Conservation (phyloP, 106 monocot genomes). For the Dendrobium huoshanense region DNA sequence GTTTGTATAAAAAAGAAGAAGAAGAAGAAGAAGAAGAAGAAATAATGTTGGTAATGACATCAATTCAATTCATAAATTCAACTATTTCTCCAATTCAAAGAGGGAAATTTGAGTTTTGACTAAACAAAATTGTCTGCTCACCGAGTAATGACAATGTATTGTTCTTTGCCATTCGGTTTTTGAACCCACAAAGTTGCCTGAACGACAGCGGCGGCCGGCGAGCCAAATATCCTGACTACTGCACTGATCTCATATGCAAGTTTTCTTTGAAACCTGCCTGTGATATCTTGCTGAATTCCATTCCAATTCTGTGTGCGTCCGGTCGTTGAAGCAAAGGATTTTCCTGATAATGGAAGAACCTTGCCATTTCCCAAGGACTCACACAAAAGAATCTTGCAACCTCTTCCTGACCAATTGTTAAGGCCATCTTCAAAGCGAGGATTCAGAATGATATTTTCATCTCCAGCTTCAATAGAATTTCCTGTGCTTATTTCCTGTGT, state of each 20-base stretch:
- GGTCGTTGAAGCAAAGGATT: slow-evolving; percentile 49
- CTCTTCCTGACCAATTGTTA: slow-evolving; percentile 67
- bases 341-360: slow-evolving; percentile 45
- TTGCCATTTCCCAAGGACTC: slow-evolving; percentile 52
- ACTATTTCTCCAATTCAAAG: no score
- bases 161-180: slow-evolving; percentile 58
- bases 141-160: slow-evolving; percentile 68
- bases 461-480: slow-evolving; percentile 8
- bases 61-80: no score
- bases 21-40: not conserved
- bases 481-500: not conserved
- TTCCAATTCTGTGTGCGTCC: slow-evolving; percentile 52
- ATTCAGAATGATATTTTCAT: slow-evolving; percentile 61
- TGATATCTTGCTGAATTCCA: slow-evolving; percentile 90
- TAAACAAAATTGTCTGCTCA: slow-evolving; percentile 13
- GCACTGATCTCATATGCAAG: slow-evolving; percentile 59
- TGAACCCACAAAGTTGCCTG: slow-evolving; percentile 62
- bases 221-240: slow-evolving; percentile 46
- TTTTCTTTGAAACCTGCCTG: slow-evolving; percentile 65
- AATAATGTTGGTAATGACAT: no score
- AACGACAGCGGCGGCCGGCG: slow-evolving; percentile 28
- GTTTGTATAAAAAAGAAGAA: not conserved
- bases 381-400: slow-evolving; percentile 58
- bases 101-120: not conserved
- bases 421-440: slow-evolving; percentile 66